Evolutionary conservation across 768 basidiomycete genomes (phyloP), one percentile per base, ranked within the genome.

Genomic region (Mycena indigotica): DNA sequence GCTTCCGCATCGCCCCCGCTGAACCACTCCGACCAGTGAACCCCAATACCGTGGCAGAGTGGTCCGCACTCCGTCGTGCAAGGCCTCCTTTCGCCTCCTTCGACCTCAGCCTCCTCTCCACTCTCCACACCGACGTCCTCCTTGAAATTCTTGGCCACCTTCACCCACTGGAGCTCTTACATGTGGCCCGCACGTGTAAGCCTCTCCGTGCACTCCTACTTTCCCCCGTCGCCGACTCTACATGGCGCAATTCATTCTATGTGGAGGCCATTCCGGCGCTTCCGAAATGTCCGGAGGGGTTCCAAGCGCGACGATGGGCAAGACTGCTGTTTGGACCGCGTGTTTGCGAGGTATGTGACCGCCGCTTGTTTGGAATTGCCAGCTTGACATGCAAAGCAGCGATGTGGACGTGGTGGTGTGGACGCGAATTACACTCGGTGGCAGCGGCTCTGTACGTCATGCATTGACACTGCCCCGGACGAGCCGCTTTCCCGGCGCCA

Each of bases 71-170:
- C 8, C 52, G 57, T 16, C 35, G 45, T 5, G 8, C 30, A 23
- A 40, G 29, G 1, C 8, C 10, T 6, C 45, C 46, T 5, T 32
- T 26, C n/a, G 16, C 5, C 12, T 32, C 44, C 3, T 28, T 26
- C 19, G 25, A 29, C 15, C 52, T 58, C 17, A 53, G 51, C n/a
- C 5, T 53, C 16, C 26, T 58, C 0, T 52, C 57, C 6, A 30
- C n/a, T 10, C 46, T 53, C 30, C 57, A 46, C 1, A 32, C 53
- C 1, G 57, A 58, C 17, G 29, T 58, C 12, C 16, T 58, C 3
- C 35, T 58, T n/a, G n/a, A n/a, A n/a, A 48, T 53, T 13, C 44
- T 58, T 17, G 52, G 38, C 16, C 30, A 58, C 40, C 51, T 58
- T 15, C 57, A 58, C 19, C 57, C 57, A 21, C 44, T 58, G 19